These are phyloP conservation scores for Danielia oregonensis DNA, from an alignment of 805 yeast species.

Conservation along the genomic window DNA sequence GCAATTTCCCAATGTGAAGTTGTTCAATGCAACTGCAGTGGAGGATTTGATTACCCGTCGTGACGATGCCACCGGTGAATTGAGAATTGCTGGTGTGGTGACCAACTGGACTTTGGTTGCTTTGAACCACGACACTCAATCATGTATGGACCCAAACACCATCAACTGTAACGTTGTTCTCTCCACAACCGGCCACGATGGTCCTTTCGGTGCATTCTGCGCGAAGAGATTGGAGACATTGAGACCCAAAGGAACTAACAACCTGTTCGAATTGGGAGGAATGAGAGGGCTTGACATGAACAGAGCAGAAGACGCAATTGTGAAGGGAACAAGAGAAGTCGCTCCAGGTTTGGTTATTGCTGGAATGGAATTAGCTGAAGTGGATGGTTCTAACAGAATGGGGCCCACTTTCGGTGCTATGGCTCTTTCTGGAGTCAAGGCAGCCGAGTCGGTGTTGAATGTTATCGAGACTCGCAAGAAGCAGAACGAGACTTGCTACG, in stretches of 20 bases:
- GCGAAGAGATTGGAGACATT: constrained; percentile 55
- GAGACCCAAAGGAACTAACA: constrained; percentile 30
- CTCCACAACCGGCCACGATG: constrained; percentile 78
- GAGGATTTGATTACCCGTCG: constrained; percentile 76
- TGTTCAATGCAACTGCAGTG: constrained; percentile 77
- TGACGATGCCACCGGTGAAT: constrained; percentile 49
- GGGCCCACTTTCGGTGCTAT: constrained; percentile 84
- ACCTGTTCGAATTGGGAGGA: constrained; percentile 46
- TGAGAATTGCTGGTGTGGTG: constrained; percentile 74
- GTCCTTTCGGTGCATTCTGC: constrained; percentile 78
- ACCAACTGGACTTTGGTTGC: constrained; percentile 81
- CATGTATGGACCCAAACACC: constrained; percentile 82
- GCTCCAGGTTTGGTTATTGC: constrained; percentile 64
- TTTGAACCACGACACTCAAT: constrained; percentile 70
- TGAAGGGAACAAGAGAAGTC: constrained; percentile 62
- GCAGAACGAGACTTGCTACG: constrained; percentile 25
- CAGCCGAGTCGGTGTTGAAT: constrained; percentile 55
- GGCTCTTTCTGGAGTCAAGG: constrained; percentile 75
- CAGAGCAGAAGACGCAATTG: constrained; percentile 72
- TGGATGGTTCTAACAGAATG: constrained; percentile 77
- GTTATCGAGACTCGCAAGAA: constrained; percentile 33
- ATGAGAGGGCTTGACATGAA: constrained; percentile 82
- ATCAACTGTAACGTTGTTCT: constrained; percentile 62
- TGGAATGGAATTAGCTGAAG: constrained; percentile 78
- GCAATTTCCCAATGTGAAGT: constrained; percentile 67